A percentile compares a stretch with the other conserved stretches of the same genome.
These are phyloP conservation scores for Bacterosira constricta DNA, from an alignment of 108 stramenopile species.

Conservation along the genomic window DNA sequence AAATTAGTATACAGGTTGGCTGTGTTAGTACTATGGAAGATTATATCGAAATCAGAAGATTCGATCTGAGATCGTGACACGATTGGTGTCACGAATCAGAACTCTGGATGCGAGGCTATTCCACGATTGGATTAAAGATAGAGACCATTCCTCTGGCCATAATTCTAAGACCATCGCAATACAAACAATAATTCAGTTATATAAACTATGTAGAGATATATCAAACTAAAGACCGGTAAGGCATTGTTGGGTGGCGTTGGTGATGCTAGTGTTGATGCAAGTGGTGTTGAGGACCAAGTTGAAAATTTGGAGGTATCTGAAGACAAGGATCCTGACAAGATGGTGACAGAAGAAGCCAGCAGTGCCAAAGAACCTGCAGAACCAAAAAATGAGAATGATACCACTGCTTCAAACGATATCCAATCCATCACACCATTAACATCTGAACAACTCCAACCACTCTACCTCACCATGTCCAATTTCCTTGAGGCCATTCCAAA, in stretches of 20 bases:
- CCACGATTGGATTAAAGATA: too few species aligned
- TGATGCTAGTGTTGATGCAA: neutral
- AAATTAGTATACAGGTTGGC: too few species aligned
- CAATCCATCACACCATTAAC: constrained; percentile 65
- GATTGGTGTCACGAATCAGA: too few species aligned
- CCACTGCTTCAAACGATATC: constrained; percentile 28
- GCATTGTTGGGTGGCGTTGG: neutral
- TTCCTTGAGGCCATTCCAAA: constrained; percentile 91
- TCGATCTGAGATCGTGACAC: too few species aligned
- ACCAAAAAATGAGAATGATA: neutral
- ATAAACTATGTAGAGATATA: too few species aligned
- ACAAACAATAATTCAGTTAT: too few species aligned
- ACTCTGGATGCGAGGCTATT: too few species aligned
- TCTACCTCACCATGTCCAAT: constrained; percentile 93
- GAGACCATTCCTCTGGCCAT: too few species aligned
- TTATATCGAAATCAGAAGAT: too few species aligned
- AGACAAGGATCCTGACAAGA: neutral
- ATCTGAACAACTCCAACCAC: constrained; percentile 73
- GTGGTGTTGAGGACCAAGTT: neutral
- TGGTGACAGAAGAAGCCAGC: constrained; percentile 21
- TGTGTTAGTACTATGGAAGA: too few species aligned
- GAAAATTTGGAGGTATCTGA: neutral
- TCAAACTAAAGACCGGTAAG: too few species aligned
- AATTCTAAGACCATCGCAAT: too few species aligned
- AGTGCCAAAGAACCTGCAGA: constrained; percentile 3